A percentile compares a stretch with the other conserved stretches of the same genome.
These are phyloP conservation scores for Chrysopogon serrulatus DNA, from an alignment of 176 grass and related monocot species.

Conservation along the genomic window DNA sequence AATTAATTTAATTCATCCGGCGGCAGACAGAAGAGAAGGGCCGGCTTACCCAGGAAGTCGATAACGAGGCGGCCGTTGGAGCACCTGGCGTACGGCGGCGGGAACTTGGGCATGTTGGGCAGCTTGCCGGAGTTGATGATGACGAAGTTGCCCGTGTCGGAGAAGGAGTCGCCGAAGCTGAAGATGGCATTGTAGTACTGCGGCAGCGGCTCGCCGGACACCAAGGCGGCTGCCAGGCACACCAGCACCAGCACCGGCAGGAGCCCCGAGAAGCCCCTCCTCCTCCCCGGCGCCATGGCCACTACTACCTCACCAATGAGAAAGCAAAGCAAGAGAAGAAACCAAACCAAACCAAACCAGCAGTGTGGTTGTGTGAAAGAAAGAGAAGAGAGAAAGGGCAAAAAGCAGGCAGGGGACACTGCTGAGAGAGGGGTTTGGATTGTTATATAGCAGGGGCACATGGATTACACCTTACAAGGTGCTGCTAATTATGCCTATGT, in stretches of 20 bases:
- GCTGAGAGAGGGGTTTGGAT: background rate
- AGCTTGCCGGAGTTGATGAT: conserved; percentile 70
- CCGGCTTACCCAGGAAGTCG: conserved; percentile 81
- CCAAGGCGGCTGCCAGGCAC: background rate
- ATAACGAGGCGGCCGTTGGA: conserved; percentile 79
- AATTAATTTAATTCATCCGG: too few species aligned
- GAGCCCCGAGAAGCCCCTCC: background rate
- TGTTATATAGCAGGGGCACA: conserved; percentile 43
- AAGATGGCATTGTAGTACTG: conserved; percentile 77
- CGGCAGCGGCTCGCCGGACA: conserved; percentile 9
- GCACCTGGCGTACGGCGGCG: conserved; percentile 68
- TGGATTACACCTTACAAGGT: conserved; percentile 4
- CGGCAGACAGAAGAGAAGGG: too few species aligned
- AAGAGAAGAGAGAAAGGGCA: background rate
- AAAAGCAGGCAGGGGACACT: background rate
- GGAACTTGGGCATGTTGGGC: conserved; percentile 63
- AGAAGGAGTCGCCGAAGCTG: conserved; percentile 90
- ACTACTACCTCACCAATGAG: background rate
- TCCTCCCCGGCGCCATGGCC: conserved; percentile 6
- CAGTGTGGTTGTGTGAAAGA: background rate
- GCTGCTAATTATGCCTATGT: conserved; percentile 20
- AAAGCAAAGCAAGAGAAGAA: background rate
- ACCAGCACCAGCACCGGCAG: background rate
- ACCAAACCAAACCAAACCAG: background rate
- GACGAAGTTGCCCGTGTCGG: conserved; percentile 81